Evolutionary conservation across 352 stramenopile species (phyloP).

Genomic region (Phytophthora syringae): DNA sequence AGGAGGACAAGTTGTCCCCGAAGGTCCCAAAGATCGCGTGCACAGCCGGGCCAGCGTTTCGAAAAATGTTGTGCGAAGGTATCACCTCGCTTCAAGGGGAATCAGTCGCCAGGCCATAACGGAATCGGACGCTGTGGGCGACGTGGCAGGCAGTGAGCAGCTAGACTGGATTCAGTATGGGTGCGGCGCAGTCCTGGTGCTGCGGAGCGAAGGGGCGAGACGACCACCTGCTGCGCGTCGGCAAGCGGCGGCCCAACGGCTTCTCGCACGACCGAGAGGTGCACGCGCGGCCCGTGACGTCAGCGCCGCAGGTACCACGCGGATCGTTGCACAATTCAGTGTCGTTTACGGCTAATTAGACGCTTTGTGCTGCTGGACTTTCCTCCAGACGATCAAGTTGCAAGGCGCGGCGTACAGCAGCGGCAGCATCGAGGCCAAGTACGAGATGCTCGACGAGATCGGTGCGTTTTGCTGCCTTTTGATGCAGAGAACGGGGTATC

Average conservation of each 20-base stretch:
- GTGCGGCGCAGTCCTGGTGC: constrained; percentile 58
- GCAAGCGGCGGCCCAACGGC: constrained; percentile 55
- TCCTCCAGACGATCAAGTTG: constrained; percentile 68
- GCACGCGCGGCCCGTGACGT: constrained; percentile 38
- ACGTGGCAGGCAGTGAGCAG: no score
- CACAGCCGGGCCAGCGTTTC: not conserved
- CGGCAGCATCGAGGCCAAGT: constrained; percentile 82
- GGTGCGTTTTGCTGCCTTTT: constrained; percentile 46
- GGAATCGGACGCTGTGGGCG: constrained; percentile 13
- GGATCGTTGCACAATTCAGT: not conserved
- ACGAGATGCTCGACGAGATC: constrained; percentile 85
- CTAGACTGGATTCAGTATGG: constrained; percentile 41
- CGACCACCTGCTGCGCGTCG: constrained; percentile 44
- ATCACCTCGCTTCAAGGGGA: constrained; percentile 15
- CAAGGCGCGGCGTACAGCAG: constrained; percentile 72
- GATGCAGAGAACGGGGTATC: not conserved
- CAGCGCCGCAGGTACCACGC: constrained; percentile 41
- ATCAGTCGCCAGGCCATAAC: constrained; percentile 16
- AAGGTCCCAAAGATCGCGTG: not conserved
- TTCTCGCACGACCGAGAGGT: constrained; percentile 45
- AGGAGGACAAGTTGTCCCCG: not conserved
- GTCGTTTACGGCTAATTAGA: not conserved
- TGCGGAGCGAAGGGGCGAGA: constrained; percentile 48
- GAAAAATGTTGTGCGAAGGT: constrained; percentile 16
- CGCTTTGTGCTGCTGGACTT: not conserved